A percentile compares a stretch with the other conserved stretches of the same genome.
These are phyloP conservation scores for Vitis cinerea DNA, from an alignment of 164 flowering plant species.

Conservation along the genomic window DNA sequence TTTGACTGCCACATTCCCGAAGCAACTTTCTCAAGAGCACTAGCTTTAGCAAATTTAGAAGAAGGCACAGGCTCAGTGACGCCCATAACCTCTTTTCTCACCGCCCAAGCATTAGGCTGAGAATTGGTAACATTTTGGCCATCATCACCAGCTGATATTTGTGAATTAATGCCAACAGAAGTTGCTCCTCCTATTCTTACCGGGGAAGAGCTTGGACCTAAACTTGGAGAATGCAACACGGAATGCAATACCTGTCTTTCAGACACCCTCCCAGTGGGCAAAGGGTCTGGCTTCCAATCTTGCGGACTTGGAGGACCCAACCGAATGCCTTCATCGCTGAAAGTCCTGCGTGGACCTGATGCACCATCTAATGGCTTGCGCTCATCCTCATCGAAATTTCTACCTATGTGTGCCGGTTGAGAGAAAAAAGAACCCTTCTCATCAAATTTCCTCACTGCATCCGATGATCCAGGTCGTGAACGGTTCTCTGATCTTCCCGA, in stretches of 20 bases:
- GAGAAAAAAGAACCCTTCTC: constrained; percentile 7
- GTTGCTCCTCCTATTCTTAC: not conserved
- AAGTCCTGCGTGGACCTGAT: constrained; percentile 1
- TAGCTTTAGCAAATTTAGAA: constrained; percentile 10
- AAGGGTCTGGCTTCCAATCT: not conserved
- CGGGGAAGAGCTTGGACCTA: not conserved
- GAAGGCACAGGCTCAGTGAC: not conserved
- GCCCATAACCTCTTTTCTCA: constrained; percentile 2
- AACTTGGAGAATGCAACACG: no score
- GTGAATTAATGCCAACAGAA: not conserved
- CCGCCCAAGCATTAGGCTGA: constrained; percentile 5
- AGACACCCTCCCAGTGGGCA: not conserved
- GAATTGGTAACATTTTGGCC: not conserved
- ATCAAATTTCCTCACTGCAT: not conserved
- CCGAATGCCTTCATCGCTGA: constrained; percentile 1
- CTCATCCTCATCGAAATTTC: constrained; percentile 15
- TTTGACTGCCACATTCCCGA: constrained; percentile 11
- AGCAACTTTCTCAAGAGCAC: constrained; percentile 12
- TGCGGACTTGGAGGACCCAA: not conserved
- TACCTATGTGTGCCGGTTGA: not conserved
- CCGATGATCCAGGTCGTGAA: constrained; percentile 4
- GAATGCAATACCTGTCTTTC: not conserved
- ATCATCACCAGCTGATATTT: not conserved
- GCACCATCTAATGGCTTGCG: constrained; percentile 8
- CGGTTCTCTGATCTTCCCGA: not conserved